phyloP scores from a whole-genome alignment of 2,329 filamentous ascomycete genomes.

The Gremmenia infestans region DNA sequence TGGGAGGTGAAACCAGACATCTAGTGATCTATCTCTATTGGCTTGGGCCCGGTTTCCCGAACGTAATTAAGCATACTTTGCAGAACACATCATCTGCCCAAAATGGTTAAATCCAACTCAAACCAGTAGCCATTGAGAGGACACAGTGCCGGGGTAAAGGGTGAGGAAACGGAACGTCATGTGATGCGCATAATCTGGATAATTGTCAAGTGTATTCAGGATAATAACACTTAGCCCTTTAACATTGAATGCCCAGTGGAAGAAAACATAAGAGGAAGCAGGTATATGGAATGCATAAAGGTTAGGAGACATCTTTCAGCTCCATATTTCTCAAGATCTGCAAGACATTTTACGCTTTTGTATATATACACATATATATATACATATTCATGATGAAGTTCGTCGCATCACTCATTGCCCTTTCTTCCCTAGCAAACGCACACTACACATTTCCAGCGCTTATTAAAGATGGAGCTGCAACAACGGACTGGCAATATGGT shows the following conservation, averaged over 20 bases:
- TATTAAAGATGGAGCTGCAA: not conserved
- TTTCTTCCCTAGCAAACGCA: not conserved
- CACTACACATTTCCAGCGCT: not conserved
- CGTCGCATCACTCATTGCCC: not conserved
- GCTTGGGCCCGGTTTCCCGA: not conserved
- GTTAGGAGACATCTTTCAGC: not conserved
- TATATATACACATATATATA: too few relatives aligned
- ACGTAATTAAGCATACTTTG: not conserved
- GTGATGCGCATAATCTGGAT: conserved; percentile 3
- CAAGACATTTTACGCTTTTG: not conserved
- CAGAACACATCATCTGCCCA: not conserved
- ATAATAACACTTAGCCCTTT: not conserved
- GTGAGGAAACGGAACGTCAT: not conserved
- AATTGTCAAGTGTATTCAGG: conserved; percentile 1
- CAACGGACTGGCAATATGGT: not conserved
- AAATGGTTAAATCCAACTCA: not conserved
- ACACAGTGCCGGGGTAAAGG: not conserved
- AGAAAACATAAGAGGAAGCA: not conserved
- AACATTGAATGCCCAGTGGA: not conserved
- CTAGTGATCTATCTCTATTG: not conserved
- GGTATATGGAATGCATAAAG: not conserved
- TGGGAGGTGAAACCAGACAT: conserved; percentile 9
- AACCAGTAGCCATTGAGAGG: not conserved
- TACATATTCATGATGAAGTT: not conserved
- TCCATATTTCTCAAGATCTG: not conserved